phyloP scores from a whole-genome alignment of 2,329 filamentous ascomycete genomes.

The Aplosporella prunicola region DNA sequence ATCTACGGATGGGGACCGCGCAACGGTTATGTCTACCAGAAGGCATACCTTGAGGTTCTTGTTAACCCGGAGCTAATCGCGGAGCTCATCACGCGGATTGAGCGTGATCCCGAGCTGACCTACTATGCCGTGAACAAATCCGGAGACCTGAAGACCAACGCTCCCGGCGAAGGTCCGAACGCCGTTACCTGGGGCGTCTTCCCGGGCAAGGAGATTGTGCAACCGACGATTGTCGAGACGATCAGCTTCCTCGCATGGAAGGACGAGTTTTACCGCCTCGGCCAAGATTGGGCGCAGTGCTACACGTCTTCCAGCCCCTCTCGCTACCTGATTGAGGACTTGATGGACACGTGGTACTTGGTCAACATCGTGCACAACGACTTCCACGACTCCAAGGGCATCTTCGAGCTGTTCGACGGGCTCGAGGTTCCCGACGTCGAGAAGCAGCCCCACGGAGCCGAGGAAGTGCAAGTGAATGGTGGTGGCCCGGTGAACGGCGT shows the following conservation, averaged over 20 bases:
- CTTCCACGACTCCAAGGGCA: conserved; percentile 73
- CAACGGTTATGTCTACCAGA: conserved; percentile 97
- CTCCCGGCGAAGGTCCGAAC: conserved; percentile 77
- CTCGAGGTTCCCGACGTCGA: conserved; percentile 61
- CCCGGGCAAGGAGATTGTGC: conserved; percentile 97
- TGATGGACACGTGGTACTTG: conserved; percentile 88
- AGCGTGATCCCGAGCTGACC: conserved; percentile 70
- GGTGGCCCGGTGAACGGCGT: background rate
- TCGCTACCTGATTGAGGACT: conserved; percentile 64
- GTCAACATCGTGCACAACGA: conserved; percentile 99
- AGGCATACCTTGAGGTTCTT: conserved; percentile 89
- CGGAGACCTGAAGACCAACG: conserved; percentile 76
- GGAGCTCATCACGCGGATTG: conserved; percentile 68
- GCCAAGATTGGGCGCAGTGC: conserved; percentile 89
- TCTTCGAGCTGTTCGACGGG: conserved; percentile 80
- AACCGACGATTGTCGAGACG: conserved; percentile 97
- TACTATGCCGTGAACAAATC: conserved; percentile 88
- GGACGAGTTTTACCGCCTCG: conserved; percentile 90
- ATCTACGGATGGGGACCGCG: conserved; percentile 89
- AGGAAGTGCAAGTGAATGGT: background rate
- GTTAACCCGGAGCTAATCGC: conserved; percentile 71
- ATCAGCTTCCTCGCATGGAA: conserved; percentile 98
- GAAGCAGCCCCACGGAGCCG: conserved; percentile 17
- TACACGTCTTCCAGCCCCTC: conserved; percentile 69
- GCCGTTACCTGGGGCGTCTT: conserved; percentile 99